Base-by-base conservation (phyloP, 495 filamentous ascomycete species). In the Pyronema omphalodes region DNA sequence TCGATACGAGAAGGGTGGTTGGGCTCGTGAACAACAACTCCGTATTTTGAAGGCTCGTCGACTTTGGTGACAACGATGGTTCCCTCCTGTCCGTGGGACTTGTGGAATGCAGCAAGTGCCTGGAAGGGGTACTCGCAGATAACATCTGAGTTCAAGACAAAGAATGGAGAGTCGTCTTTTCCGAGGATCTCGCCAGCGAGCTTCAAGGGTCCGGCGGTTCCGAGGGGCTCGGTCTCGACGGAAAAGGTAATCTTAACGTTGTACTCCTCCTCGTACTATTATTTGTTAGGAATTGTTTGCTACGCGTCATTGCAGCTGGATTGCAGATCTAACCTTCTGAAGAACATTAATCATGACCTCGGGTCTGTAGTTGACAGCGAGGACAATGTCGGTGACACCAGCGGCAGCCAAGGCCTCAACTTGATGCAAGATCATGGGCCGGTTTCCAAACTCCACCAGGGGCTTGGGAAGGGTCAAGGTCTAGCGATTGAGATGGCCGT, bases 51-150 rank as follows among this genome's bases (percentile, higher is more conserved):
- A 19, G 91, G 91, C 72, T 99, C 93, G 68, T 99, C 91, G 7
- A 99, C 91, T 74, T 99, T 99, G 63, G 91, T 99, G 52, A 99
- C 91, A 19, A 96, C 85, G 65, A 99, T 99, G 56, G 91, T 99
- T 61, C 91, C 91, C 72, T 99, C 91, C 43, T 94, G 76, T 41
- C 91, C 91, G 69, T 99, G 91, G 9, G 69, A 60, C 68, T 83
- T 86, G 78, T 96, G 91, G 78, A 87, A 95, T 0, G 75, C 83
- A 51, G 82, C 85, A 15, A 99, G 82, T 58, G 91, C 72, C 66
- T 83, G 74, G 74, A 96, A 95, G 39, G 91, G 91, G 70, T 88
- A 99, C 52, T 99, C 89, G 77, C 93, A 96, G 68, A 93, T 96
- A 61, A 99, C 78, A 67, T 96, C 91, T 35, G 88, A 93, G 74